phyloP scores from a whole-genome alignment of 768 basidiomycete species.

The Ephemerocybe angulata region DNA sequence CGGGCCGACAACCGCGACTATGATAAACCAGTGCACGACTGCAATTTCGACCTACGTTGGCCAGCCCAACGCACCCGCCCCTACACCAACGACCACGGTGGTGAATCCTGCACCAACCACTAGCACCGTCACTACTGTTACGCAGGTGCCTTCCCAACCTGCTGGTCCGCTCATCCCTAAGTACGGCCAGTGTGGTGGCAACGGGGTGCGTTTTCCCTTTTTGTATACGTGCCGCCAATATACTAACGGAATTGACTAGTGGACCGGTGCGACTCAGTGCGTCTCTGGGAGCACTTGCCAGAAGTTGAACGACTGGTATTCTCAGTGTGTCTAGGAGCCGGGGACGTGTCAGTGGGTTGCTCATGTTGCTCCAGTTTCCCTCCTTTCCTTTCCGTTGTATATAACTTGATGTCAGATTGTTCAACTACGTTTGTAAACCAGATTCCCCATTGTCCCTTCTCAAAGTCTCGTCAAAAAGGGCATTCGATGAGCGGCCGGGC shows the following conservation, averaged over 20 bases:
- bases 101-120: not conserved
- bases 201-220: not conserved
- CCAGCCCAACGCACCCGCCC: not conserved
- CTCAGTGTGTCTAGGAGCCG: slow-evolving; percentile 4
- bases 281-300: slow-evolving; percentile 3
- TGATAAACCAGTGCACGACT: slow-evolving; percentile 1
- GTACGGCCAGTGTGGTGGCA: slow-evolving; percentile 3
- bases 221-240: too few species aligned
- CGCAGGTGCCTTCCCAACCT: not conserved
- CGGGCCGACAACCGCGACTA: slow-evolving; percentile 1
- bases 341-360: too few species aligned
- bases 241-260: too few species aligned
- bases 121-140: not conserved
- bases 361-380: too few species aligned
- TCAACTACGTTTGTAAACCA: too few species aligned
- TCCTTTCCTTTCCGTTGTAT: too few species aligned
- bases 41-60: not conserved
- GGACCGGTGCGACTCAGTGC: slow-evolving; percentile 1
- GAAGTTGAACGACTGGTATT: slow-evolving; percentile 9
- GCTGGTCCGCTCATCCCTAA: not conserved
- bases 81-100: not conserved
- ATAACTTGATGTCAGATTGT: too few species aligned
- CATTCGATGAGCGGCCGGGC: too few species aligned
- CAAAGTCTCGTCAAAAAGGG: too few species aligned
- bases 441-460: too few species aligned